These are phyloP conservation scores for Rhodocollybia butyracea DNA, from an alignment of 768 basidiomycete genomes.

Conservation along the genomic window DNA sequence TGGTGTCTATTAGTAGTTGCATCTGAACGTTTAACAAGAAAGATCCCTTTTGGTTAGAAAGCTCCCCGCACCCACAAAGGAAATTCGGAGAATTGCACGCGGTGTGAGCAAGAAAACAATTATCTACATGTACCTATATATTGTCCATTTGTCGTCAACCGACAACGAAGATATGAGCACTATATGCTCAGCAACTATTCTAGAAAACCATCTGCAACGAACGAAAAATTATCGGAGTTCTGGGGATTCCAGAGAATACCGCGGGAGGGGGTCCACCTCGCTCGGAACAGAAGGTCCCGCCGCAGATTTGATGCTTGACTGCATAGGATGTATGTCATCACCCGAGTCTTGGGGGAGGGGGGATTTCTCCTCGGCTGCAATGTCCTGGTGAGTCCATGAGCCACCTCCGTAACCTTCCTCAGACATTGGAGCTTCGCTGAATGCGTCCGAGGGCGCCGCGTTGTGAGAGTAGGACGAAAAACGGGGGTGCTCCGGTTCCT, in stretches of 20 bases:
- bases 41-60: too few relatives aligned
- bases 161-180: too few relatives aligned
- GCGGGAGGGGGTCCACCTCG: constrained; percentile 1
- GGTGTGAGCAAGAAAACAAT: too few relatives aligned
- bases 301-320: background rate
- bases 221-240: background rate
- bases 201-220: too few relatives aligned
- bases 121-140: too few relatives aligned
- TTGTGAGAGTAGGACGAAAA: background rate
- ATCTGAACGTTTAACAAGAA: too few relatives aligned
- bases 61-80: too few relatives aligned
- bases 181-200: too few relatives aligned
- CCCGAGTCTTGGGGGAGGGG: background rate
- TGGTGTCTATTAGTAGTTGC: too few relatives aligned
- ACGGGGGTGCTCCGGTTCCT: background rate
- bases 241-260: background rate
- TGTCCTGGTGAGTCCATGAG: constrained; percentile 6
- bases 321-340: background rate
- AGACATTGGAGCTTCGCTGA: background rate
- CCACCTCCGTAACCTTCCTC: constrained; percentile 8
- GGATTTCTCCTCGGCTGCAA: background rate
- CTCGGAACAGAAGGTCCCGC: background rate
- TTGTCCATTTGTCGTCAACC: too few relatives aligned
- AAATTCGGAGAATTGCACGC: too few relatives aligned
- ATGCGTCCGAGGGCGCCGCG: background rate